phyloP scores from a whole-genome alignment of 805 yeast genomes.

The Wickerhamomyces kurtzmanii region DNA sequence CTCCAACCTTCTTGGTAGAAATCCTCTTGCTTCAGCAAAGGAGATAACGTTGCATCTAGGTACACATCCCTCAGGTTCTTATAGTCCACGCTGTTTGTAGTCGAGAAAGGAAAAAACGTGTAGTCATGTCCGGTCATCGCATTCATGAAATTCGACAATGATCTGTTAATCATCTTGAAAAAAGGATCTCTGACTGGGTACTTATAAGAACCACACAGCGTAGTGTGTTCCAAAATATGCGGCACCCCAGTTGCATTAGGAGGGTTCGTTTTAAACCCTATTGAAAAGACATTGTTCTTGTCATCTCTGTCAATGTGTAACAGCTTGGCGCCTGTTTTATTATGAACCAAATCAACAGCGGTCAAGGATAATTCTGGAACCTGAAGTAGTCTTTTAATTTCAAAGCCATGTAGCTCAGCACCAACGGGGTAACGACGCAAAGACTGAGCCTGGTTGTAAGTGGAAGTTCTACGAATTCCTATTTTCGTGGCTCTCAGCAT shows the following conservation, averaged over 20 bases:
- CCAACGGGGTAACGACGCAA: slow-evolving; percentile 56
- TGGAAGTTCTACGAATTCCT: slow-evolving; percentile 11
- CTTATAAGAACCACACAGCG: slow-evolving; percentile 85
- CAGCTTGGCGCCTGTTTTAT: slow-evolving; percentile 66
- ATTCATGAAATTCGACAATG: slow-evolving; percentile 95
- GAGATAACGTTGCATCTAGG: slow-evolving; percentile 78
- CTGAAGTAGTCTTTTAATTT: slow-evolving; percentile 49
- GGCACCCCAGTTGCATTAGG: slow-evolving; percentile 95
- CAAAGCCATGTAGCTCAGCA: slow-evolving; percentile 53
- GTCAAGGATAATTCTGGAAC: slow-evolving; percentile 77
- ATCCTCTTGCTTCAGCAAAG: slow-evolving; percentile 68
- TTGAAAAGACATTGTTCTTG: slow-evolving; percentile 76
- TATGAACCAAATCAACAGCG: slow-evolving; percentile 67
- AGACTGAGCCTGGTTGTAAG: slow-evolving; percentile 21
- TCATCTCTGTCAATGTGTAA: slow-evolving; percentile 81
- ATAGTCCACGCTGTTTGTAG: slow-evolving; percentile 79
- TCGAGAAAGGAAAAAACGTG: slow-evolving; percentile 92
- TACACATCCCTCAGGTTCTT: slow-evolving; percentile 80
- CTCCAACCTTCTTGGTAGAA: slow-evolving; percentile 98
- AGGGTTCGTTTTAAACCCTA: slow-evolving; percentile 89
- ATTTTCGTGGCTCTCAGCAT: not conserved
- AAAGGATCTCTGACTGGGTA: slow-evolving; percentile 96
- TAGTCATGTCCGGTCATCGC: slow-evolving; percentile 98
- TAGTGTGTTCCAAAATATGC: slow-evolving; percentile 92
- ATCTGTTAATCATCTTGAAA: slow-evolving; percentile 91